These are phyloP conservation scores for Podospora pseudoanserina DNA, from an alignment of 495 filamentous ascomycete species.

Conservation along the genomic window DNA sequence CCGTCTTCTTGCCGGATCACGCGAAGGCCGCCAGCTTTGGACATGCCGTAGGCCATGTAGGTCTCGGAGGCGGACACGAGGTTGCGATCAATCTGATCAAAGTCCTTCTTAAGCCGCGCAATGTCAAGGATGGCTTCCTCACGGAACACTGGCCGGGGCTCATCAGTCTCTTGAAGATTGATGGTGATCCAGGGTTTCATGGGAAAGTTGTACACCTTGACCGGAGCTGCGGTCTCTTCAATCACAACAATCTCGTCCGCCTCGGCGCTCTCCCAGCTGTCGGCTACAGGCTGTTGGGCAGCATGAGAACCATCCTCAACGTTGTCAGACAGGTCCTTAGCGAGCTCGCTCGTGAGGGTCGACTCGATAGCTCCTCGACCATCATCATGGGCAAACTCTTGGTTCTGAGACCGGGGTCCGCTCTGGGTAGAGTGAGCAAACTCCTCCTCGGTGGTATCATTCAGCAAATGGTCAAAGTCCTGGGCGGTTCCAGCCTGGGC, in stretches of 20 bases:
- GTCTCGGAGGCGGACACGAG: slow-evolving; percentile 83
- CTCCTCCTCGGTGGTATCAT: slow-evolving; percentile 43
- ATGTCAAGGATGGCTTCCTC: slow-evolving; percentile 79
- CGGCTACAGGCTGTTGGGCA: slow-evolving; percentile 49
- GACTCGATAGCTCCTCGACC: slow-evolving; percentile 51
- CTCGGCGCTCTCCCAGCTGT: slow-evolving; percentile 77
- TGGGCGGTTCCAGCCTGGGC: slow-evolving; percentile 46
- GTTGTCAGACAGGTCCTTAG: slow-evolving; percentile 55
- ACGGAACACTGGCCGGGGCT: slow-evolving; percentile 52
- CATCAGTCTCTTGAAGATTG: slow-evolving; percentile 46
- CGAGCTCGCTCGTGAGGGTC: slow-evolving; percentile 47
- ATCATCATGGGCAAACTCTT: slow-evolving; percentile 56
- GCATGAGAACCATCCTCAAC: slow-evolving; percentile 52
- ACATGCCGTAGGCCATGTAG: slow-evolving; percentile 90
- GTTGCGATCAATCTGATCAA: slow-evolving; percentile 93
- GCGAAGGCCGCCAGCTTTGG: slow-evolving; percentile 83
- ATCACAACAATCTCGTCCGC: slow-evolving; percentile 66
- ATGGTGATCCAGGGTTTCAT: slow-evolving; percentile 94
- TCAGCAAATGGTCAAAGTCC: slow-evolving; percentile 41
- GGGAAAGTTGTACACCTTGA: slow-evolving; percentile 89
- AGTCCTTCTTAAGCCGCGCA: slow-evolving; percentile 90
- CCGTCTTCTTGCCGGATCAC: slow-evolving; percentile 94
- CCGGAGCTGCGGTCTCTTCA: slow-evolving; percentile 60
- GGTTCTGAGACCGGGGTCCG: slow-evolving; percentile 50
- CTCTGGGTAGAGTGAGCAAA: slow-evolving; percentile 42